phyloP scores from a whole-genome alignment of 805 yeast species.

The Cyberlindnera euphorbiiphila region DNA sequence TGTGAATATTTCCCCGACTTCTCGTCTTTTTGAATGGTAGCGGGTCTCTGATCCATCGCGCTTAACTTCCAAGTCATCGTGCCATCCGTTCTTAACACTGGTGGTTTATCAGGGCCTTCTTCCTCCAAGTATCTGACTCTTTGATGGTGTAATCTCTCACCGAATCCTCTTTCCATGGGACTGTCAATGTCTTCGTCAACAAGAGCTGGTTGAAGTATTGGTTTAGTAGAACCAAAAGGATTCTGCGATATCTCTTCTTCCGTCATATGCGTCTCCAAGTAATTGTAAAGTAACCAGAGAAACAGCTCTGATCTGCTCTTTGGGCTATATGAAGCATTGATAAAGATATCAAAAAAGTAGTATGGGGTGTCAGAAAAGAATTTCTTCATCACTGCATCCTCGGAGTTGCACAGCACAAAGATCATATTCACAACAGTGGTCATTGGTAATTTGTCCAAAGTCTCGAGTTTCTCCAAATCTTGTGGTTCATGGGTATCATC shows the following conservation, averaged over 20 bases:
- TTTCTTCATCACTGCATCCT: constrained; percentile 44
- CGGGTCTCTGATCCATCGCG: not conserved
- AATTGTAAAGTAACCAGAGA: constrained; percentile 80
- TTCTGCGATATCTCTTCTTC: constrained; percentile 46
- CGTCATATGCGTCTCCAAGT: constrained; percentile 66
- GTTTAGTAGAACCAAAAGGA: constrained; percentile 54
- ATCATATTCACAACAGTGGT: constrained; percentile 74
- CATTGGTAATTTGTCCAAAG: constrained; percentile 34
- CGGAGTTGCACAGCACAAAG: constrained; percentile 66
- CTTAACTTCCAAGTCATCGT: constrained; percentile 9
- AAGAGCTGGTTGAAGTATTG: constrained; percentile 23
- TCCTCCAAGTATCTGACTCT: constrained; percentile 34
- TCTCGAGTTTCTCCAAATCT: constrained; percentile 43
- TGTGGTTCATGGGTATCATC: constrained; percentile 58
- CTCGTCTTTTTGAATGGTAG: too few species aligned
- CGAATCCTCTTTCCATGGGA: constrained; percentile 40
- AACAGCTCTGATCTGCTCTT: constrained; percentile 65
- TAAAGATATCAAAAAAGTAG: constrained; percentile 70
- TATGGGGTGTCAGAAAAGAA: constrained; percentile 32
- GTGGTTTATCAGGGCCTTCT: constrained; percentile 11
- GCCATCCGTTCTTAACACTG: constrained; percentile 3
- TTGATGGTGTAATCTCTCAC: constrained; percentile 36
- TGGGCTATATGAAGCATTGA: constrained; percentile 58
- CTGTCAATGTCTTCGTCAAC: constrained; percentile 39
- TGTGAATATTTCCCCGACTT: not conserved